Evolutionary conservation across 345 rosid species (phyloP).

Genomic region (Citrus cavaleriei): DNA sequence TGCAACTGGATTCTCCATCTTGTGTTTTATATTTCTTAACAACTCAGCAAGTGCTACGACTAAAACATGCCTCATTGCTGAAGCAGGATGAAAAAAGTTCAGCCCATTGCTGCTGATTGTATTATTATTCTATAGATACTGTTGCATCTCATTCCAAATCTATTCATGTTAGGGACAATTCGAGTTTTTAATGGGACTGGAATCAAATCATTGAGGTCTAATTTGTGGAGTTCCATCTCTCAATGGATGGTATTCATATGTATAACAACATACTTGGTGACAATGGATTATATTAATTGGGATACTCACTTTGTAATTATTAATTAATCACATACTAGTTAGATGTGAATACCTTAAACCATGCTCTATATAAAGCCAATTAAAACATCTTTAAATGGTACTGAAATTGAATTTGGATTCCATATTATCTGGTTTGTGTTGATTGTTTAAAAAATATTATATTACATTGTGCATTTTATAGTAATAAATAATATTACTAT

Average conservation of each 20-base stretch:
- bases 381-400: not conserved
- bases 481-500: too few relatives aligned
- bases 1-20: not conserved
- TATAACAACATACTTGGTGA: not conserved
- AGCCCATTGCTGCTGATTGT: not conserved
- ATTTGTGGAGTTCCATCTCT: not conserved
- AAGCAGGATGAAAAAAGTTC: not conserved
- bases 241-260: too few relatives aligned
- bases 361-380: not conserved
- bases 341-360: not conserved
- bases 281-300: not conserved
- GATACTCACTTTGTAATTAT: not conserved
- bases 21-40: not conserved
- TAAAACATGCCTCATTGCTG: not conserved
- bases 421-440: too few relatives aligned
- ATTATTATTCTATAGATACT: not conserved
- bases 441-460: too few relatives aligned
- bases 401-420: not conserved
- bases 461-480: too few relatives aligned
- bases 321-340: not conserved
- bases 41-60: not conserved
- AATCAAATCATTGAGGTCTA: not conserved
- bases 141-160: not conserved
- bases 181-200: not conserved
- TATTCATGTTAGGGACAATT: not conserved